phyloP scores from a whole-genome alignment of 257 asterid genomes.

The Rhazya stricta region DNA sequence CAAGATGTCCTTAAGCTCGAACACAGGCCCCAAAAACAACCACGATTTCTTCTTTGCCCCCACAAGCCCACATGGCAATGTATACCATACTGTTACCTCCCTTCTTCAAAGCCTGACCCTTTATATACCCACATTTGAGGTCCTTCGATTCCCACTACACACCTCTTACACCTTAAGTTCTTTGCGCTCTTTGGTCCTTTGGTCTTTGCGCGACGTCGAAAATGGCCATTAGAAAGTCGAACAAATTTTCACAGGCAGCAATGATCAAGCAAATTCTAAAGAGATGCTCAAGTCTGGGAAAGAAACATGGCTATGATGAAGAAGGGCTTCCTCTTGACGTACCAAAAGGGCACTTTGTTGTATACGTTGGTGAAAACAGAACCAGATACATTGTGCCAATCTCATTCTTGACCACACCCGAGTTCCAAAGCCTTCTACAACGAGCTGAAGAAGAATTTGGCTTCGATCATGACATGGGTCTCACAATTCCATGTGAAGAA shows the following conservation, averaged over 20 bases:
- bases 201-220: not conserved
- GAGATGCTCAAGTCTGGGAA: slow-evolving; percentile 48
- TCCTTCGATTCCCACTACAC: slow-evolving; percentile 32
- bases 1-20: slow-evolving; percentile 24
- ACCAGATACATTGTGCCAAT: slow-evolving; percentile 33
- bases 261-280: slow-evolving; percentile 40
- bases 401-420: slow-evolving; percentile 26
- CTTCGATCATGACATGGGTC: slow-evolving; percentile 36
- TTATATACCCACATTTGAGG: slow-evolving; percentile 16
- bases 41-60: slow-evolving; percentile 43
- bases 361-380: slow-evolving; percentile 35
- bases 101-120: slow-evolving; percentile 2
- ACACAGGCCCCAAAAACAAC: slow-evolving; percentile 45
- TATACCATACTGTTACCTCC: not conserved
- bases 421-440: slow-evolving; percentile 28
- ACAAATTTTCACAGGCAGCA: slow-evolving; percentile 34
- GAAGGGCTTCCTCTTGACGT: slow-evolving; percentile 34
- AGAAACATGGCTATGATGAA: slow-evolving; percentile 31
- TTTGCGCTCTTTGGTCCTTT: not conserved
- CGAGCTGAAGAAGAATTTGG: slow-evolving; percentile 40
- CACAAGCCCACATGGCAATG: slow-evolving; percentile 52
- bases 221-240: slow-evolving; percentile 42
- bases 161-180: slow-evolving; percentile 1
- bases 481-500: slow-evolving; percentile 36
- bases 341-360: slow-evolving; percentile 36